A percentile compares a stretch with the other conserved stretches of the same genome.
Evolutionary conservation across 2,329 filamentous ascomycete species (phyloP).

Genomic region (Venturia effusa): DNA sequence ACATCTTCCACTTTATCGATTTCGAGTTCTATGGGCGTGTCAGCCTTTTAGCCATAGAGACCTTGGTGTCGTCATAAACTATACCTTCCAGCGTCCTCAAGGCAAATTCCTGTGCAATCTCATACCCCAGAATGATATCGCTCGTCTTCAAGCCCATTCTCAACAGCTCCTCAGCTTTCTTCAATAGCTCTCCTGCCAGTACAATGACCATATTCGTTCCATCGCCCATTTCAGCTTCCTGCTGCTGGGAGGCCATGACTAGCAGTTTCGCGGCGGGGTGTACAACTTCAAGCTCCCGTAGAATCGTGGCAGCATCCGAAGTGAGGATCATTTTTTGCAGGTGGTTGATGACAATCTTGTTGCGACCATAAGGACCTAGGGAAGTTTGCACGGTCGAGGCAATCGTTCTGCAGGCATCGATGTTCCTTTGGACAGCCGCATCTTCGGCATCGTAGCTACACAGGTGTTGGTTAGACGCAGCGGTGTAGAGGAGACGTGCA

Average conservation of each 20-base stretch:
- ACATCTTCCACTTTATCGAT: constrained; percentile 87
- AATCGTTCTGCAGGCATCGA: constrained; percentile 95
- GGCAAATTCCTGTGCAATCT: constrained; percentile 84
- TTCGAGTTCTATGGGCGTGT: constrained; percentile 52
- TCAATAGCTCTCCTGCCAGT: constrained; percentile 85
- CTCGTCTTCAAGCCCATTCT: constrained; percentile 97
- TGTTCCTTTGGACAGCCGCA: constrained; percentile 95
- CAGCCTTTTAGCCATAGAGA: not conserved
- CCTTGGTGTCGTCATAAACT: constrained; percentile 13
- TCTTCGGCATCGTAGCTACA: constrained; percentile 95
- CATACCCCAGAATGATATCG: constrained; percentile 91
- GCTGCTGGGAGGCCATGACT: constrained; percentile 98
- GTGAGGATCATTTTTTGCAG: constrained; percentile 99
- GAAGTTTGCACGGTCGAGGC: constrained; percentile 94
- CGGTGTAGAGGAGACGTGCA: constrained; percentile 10
- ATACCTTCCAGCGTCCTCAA: constrained; percentile 68
- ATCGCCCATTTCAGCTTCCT: constrained; percentile 98
- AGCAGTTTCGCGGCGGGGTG: constrained; percentile 95
- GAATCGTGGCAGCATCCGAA: constrained; percentile 92
- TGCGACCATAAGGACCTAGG: constrained; percentile 90
- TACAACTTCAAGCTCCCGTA: constrained; percentile 94
- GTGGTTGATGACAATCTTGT: constrained; percentile 99
- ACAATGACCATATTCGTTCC: constrained; percentile 96
- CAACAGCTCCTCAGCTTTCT: constrained; percentile 93
- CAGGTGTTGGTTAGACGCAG: constrained; percentile 28